phyloP scores from a whole-genome alignment of 1,284 basidiomycete genomes.

The Coniophora puteana region DNA sequence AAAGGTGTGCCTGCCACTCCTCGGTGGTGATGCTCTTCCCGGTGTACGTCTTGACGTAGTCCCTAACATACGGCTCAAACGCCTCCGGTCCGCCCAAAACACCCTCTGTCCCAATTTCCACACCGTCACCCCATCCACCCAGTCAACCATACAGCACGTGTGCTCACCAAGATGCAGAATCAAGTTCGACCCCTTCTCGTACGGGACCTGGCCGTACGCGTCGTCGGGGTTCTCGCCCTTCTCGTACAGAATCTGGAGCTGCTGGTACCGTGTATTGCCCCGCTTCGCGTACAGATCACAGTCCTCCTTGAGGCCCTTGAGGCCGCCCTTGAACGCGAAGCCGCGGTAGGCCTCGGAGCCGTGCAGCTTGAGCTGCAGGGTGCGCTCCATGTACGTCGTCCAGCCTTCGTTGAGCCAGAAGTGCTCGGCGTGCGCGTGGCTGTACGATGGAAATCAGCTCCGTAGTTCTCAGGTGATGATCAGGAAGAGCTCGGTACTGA shows the following conservation, averaged over 20 bases:
- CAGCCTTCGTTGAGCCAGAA: slow-evolving; percentile 96
- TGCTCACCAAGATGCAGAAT: slow-evolving; percentile 58
- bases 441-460: slow-evolving; percentile 32
- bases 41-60: slow-evolving; percentile 78
- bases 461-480: too few species aligned
- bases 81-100: slow-evolving; percentile 84
- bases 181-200: slow-evolving; percentile 77
- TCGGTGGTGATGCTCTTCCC: slow-evolving; percentile 86
- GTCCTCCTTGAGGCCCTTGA: slow-evolving; percentile 71
- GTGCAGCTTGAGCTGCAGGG: slow-evolving; percentile 75
- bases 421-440: slow-evolving; percentile 67
- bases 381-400: slow-evolving; percentile 92
- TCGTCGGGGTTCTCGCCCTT: slow-evolving; percentile 87
- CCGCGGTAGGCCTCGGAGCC: slow-evolving; percentile 75
- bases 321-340: slow-evolving; percentile 78
- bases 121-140: not conserved
- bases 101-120: slow-evolving; percentile 47
- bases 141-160: not conserved
- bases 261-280: slow-evolving; percentile 75
- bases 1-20: slow-evolving; percentile 87
- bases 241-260: slow-evolving; percentile 83
- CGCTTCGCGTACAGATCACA: slow-evolving; percentile 55
- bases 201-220: slow-evolving; percentile 68
- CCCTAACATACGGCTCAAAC: slow-evolving; percentile 78
- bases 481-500: slow-evolving; percentile 30